phyloP scores from a whole-genome alignment of 192 early-diverging fungal genomes.

The Linnemannia elongata region DNA sequence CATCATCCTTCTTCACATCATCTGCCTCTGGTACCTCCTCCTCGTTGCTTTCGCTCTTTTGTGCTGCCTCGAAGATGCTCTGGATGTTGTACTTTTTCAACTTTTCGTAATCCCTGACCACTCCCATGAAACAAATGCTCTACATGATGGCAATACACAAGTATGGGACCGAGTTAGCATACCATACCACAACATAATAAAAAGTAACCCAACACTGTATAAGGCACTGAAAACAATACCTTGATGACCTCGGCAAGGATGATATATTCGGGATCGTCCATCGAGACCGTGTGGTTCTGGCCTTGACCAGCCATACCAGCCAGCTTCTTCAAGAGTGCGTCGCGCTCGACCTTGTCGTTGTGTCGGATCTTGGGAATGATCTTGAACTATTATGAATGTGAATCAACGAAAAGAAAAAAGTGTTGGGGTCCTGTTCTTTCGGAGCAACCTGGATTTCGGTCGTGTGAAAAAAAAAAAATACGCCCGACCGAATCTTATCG shows the following conservation, averaged over 20 bases:
- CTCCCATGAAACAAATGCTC: constrained; percentile 71
- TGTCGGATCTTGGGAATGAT: constrained; percentile 71
- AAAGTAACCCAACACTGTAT: too few relatives aligned
- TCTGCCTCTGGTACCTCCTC: not conserved
- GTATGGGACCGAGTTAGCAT: too few relatives aligned
- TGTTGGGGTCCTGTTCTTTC: not conserved
- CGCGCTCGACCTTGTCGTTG: constrained; percentile 66
- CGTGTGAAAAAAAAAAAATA: too few relatives aligned
- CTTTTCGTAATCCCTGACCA: constrained; percentile 68
- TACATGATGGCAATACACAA: not conserved
- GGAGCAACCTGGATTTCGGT: not conserved
- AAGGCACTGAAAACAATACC: constrained; percentile 37
- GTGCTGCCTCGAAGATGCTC: constrained; percentile 58
- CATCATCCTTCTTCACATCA: too few relatives aligned
- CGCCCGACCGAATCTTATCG: too few relatives aligned
- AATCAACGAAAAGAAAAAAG: constrained; percentile 5
- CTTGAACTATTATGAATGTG: constrained; percentile 60
- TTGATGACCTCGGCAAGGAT: constrained; percentile 73
- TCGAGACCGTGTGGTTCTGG: constrained; percentile 64
- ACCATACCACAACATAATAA: too few relatives aligned
- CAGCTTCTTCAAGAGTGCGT: constrained; percentile 60
- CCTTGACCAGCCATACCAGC: constrained; percentile 61
- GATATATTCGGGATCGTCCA: constrained; percentile 64
- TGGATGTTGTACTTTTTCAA: constrained; percentile 72
- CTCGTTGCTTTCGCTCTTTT: constrained; percentile 6